These are phyloP conservation scores for Mucor sp. DNA, from an alignment of 371 early-diverging fungal genomes.

Conservation along the genomic window DNA sequence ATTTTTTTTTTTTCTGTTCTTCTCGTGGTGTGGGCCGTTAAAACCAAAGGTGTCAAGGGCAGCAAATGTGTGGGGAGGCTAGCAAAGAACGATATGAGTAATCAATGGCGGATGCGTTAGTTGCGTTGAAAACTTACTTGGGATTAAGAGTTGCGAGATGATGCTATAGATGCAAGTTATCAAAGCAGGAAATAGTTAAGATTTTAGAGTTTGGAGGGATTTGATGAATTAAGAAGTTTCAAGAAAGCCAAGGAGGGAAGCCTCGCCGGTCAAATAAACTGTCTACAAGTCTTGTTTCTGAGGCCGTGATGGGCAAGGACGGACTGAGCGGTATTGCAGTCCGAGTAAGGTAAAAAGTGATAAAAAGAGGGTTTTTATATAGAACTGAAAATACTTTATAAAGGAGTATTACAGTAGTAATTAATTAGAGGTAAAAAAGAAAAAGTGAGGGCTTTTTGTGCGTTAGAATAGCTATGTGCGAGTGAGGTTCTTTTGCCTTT, in stretches of 20 bases:
- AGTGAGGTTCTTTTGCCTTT: slow-evolving; percentile 22
- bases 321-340: slow-evolving; percentile 53
- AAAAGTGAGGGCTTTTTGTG: background rate
- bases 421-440: background rate
- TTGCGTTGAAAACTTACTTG: background rate
- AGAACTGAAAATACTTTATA: slow-evolving; percentile 32
- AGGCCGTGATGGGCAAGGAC: slow-evolving; percentile 71
- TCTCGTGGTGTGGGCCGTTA: too few relatives aligned
- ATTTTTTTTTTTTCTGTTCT: background rate
- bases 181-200: slow-evolving; percentile 1
- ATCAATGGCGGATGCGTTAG: background rate
- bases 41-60: too few relatives aligned
- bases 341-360: slow-evolving; percentile 35
- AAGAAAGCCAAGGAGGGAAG: slow-evolving; percentile 70
- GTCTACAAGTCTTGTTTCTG: slow-evolving; percentile 64
- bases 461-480: background rate
- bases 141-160: background rate
- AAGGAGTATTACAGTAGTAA: slow-evolving; percentile 24
- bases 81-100: too few relatives aligned
- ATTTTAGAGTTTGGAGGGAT: background rate
- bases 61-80: background rate
- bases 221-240: slow-evolving; percentile 23
- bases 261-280: slow-evolving; percentile 67
- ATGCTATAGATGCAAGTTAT: background rate
- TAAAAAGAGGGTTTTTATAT: slow-evolving; percentile 22